These are phyloP conservation scores for Gnomoniopsis smithogilvyi DNA, from an alignment of 2,329 filamentous ascomycete species.

Conservation along the genomic window DNA sequence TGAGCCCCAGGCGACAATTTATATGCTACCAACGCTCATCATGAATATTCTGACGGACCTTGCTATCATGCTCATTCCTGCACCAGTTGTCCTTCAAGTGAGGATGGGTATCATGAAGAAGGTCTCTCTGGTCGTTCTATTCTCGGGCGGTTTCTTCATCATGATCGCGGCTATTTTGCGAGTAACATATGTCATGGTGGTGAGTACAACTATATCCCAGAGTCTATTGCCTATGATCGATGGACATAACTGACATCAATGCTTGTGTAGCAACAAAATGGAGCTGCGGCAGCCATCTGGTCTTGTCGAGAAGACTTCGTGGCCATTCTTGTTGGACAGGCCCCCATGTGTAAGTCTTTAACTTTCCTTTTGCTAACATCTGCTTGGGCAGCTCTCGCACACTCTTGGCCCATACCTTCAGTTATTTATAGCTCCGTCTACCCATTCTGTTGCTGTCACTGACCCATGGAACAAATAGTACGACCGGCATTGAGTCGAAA, in stretches of 20 bases:
- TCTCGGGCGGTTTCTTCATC: conserved; percentile 30
- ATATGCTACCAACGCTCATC: conserved; percentile 30
- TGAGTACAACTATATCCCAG: conserved; percentile 12
- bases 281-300: conserved; percentile 29
- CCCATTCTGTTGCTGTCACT: too few species aligned
- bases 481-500: not conserved
- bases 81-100: conserved; percentile 28
- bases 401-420: too few species aligned
- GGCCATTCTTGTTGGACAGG: conserved; percentile 33
- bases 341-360: conserved; percentile 25
- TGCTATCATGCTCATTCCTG: conserved; percentile 29
- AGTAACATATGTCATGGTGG: conserved; percentile 28
- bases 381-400: too few species aligned
- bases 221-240: not conserved
- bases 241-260: not conserved
- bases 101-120: conserved; percentile 28
- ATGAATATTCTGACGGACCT: conserved; percentile 33
- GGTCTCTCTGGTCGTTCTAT: conserved; percentile 29
- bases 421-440: too few species aligned
- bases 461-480: not conserved
- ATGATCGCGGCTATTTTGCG: conserved; percentile 28
- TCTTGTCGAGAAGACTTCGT: conserved; percentile 36
- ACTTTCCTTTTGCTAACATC: too few species aligned
- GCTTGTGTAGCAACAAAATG: not conserved
- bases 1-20: conserved; percentile 29